Base-by-base conservation (phyloP, 2,329 filamentous ascomycete species). In the Lecanicillium sp. region DNA sequence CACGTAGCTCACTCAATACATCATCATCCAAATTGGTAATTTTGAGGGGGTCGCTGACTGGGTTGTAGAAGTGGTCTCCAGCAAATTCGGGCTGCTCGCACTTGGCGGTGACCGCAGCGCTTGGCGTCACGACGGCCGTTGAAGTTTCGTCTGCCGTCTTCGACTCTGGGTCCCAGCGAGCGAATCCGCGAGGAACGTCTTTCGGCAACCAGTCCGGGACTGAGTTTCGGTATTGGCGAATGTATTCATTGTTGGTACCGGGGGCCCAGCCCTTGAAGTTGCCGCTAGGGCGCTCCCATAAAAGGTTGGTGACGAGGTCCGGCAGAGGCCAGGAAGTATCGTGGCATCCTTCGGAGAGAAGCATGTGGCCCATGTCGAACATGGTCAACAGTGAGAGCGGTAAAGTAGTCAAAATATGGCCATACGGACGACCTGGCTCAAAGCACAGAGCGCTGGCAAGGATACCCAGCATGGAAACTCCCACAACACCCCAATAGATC, bases 251-350 rank as follows among this genome's bases (percentile, higher is more conserved):
- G 33, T 49, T 40, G 3, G 27, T 12, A 4, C 50, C 46, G 5
- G 57, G 56, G 0, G 55, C 55, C 57, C 57, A 60, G 7, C 57
- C 57, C 42, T 52, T 60, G 41, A 55, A 59, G 14, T 55, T 40
- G 2, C 53, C 55, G 2, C 43, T 34, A 3, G 54, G 44, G 5
- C 47, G 19, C 17, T 53, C 50, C 55, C 56, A 60, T 6, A 25
- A 40, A 4, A 32, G 22, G 12, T 45, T 47, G n/a, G 45, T 37
- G 15, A 59, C 34, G 3, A 60, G 45, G 3, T 52, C 44, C 1
- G 55, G 56, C n/a, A 60, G 44, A 0, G 57, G 56, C 48, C 55
- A 59, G 4, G 44, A 38, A 27, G 47, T 35, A 6, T 55, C 43
- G 14, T 40, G 41, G 7, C 43, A 43, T 20, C 53, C 51, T 8